These are phyloP conservation scores for Cornus kousa DNA, from an alignment of 148 eudicot species.

Conservation along the genomic window DNA sequence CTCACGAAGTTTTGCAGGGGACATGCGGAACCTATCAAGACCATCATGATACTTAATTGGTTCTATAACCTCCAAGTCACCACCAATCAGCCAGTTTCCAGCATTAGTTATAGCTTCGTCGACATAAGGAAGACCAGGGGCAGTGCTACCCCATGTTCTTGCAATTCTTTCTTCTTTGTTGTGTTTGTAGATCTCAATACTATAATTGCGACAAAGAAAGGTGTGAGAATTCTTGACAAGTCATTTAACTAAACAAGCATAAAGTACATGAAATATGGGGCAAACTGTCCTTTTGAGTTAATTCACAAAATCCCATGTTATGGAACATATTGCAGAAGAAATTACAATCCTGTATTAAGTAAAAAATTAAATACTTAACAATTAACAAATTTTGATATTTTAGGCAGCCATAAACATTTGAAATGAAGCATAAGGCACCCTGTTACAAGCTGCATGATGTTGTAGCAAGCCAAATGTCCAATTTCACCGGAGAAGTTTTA, in stretches of 20 bases:
- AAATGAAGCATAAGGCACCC: not conserved
- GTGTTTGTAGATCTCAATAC: constrained; percentile 94
- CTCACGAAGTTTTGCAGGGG: constrained; percentile 68
- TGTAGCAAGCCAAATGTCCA: not conserved
- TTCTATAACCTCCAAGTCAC: constrained; percentile 77
- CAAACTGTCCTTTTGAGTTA: not conserved
- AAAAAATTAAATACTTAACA: not conserved
- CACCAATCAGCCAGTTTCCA: constrained; percentile 91
- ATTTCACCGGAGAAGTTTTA: not conserved
- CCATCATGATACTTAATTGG: constrained; percentile 82
- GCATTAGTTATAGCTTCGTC: constrained; percentile 69
- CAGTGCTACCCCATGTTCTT: constrained; percentile 93
- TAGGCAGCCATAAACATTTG: not conserved
- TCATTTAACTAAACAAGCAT: not conserved
- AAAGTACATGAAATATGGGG: not conserved
- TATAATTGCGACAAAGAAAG: constrained; percentile 16
- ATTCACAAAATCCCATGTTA: not conserved
- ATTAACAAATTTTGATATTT: not conserved
- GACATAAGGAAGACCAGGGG: constrained; percentile 84
- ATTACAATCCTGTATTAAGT: too few species aligned
- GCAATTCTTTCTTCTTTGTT: constrained; percentile 92
- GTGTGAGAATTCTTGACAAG: not conserved
- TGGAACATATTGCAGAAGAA: not conserved
- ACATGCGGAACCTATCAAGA: constrained; percentile 71
- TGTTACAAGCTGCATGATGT: too few species aligned